Conservation (phyloP, 768 basidiomycete genomes). For the Botryobasidium botryosum region DNA sequence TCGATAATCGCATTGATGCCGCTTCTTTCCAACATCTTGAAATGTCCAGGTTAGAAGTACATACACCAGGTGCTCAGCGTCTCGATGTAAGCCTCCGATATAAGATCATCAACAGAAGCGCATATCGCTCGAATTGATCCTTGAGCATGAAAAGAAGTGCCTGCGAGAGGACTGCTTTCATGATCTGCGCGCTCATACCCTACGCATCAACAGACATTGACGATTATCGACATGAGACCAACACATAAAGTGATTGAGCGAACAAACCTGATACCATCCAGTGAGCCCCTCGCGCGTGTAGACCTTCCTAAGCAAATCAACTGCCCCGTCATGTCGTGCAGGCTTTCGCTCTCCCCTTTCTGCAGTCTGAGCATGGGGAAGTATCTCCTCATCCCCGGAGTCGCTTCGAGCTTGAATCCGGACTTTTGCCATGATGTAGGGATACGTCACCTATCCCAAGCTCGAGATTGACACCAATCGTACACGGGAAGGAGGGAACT, state of each 20-base stretch:
- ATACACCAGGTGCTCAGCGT: too few species aligned
- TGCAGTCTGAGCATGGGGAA: not conserved
- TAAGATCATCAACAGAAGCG: slow-evolving; percentile 50
- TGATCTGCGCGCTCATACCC: slow-evolving; percentile 94
- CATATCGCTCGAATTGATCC: slow-evolving; percentile 89
- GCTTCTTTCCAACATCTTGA: too few species aligned
- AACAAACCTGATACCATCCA: slow-evolving; percentile 90
- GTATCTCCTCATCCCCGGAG: slow-evolving; percentile 28
- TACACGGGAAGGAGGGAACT: not conserved
- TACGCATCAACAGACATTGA: slow-evolving; percentile 18
- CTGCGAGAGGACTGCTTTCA: slow-evolving; percentile 89
- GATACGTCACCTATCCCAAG: slow-evolving; percentile 62
- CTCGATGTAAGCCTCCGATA: too few species aligned
- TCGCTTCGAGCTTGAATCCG: slow-evolving; percentile 75
- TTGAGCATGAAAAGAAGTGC: slow-evolving; percentile 94
- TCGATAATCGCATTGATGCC: too few species aligned
- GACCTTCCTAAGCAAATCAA: slow-evolving; percentile 57
- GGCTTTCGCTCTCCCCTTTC: slow-evolving; percentile 13
- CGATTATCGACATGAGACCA: not conserved
- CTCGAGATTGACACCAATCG: not conserved
- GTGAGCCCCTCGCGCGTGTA: slow-evolving; percentile 58
- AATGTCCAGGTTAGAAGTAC: too few species aligned
- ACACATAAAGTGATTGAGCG: not conserved
- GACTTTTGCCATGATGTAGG: slow-evolving; percentile 94
- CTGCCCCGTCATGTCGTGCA: slow-evolving; percentile 46